These are phyloP conservation scores for Geotrichum aggregatum DNA, from an alignment of 1,139 yeast species.

Conservation along the genomic window DNA sequence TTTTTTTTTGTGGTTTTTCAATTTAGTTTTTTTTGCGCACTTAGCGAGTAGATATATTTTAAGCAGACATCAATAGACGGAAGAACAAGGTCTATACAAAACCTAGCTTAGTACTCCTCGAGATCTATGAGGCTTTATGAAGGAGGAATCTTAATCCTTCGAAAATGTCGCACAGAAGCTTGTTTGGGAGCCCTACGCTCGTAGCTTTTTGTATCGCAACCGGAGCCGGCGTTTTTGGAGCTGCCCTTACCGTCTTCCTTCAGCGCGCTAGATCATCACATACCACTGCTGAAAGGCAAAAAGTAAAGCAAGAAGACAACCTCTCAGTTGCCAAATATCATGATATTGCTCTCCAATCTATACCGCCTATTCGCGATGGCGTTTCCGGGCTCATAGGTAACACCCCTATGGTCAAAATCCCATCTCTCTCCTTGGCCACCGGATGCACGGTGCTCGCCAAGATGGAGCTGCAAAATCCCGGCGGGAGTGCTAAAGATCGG, in stretches of 20 bases:
- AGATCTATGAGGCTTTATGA: too few relatives aligned
- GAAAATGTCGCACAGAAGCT: neutral
- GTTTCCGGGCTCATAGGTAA: slow-evolving; percentile 74
- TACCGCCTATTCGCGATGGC: slow-evolving; percentile 34
- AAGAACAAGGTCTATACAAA: neutral
- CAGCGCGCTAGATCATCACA: neutral
- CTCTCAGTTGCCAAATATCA: too few relatives aligned
- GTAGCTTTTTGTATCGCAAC: neutral
- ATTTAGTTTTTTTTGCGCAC: neutral
- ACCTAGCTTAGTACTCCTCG: neutral
- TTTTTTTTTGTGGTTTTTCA: slow-evolving; percentile 1
- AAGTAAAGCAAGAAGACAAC: too few relatives aligned
- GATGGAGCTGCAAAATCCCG: slow-evolving; percentile 82
- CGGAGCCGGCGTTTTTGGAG: slow-evolving; percentile 1
- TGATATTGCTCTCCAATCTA: neutral
- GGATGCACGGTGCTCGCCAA: slow-evolving; percentile 86
- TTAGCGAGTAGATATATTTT: neutral
- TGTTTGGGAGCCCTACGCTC: neutral
- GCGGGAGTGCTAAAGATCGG: slow-evolving; percentile 93
- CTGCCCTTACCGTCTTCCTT: neutral
- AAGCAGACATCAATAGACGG: neutral
- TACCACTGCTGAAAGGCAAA: neutral
- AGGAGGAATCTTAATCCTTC: neutral
- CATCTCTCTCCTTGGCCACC: slow-evolving; percentile 67
- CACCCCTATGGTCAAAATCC: slow-evolving; percentile 78